A percentile compares a stretch with the other conserved stretches of the same genome.
Conservation (phyloP, 805 yeast species). For the Wickerhamiella vanderwaltii region DNA sequence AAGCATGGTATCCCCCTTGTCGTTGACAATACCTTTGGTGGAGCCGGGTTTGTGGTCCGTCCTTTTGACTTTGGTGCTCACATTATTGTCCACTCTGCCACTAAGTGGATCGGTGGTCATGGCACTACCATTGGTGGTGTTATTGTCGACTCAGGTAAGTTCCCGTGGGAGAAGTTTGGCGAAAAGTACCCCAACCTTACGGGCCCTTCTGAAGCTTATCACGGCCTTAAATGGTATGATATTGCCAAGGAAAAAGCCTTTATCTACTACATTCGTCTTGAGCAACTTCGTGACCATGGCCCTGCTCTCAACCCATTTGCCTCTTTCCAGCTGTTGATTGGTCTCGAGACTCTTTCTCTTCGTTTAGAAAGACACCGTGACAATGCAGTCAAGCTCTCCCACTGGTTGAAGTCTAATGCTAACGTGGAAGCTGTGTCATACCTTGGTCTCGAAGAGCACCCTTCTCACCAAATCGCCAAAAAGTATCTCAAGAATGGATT, state of each 20-base stretch:
- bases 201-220: conserved; percentile 86
- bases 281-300: conserved; percentile 65
- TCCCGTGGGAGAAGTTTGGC: conserved; percentile 80
- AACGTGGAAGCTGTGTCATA: conserved; percentile 84
- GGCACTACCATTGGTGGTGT: conserved; percentile 93
- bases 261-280: conserved; percentile 20
- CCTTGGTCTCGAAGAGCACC: conserved; percentile 73
- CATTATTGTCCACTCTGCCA: conserved; percentile 85
- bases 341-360: conserved; percentile 85
- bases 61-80: conserved; percentile 89
- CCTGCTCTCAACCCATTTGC: conserved; percentile 82
- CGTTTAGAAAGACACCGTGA: conserved; percentile 86
- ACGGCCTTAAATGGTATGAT: conserved; percentile 72
- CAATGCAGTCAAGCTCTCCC: conserved; percentile 71
- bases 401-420: conserved; percentile 51
- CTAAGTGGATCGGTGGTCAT: conserved; percentile 97
- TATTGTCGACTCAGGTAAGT: conserved; percentile 57
- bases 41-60: conserved; percentile 78
- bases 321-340: conserved; percentile 75
- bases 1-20: conserved; percentile 79
- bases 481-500: conserved; percentile 69
- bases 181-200: conserved; percentile 86
- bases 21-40: conserved; percentile 94
- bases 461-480: conserved; percentile 68
- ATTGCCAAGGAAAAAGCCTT: conserved; percentile 34